phyloP scores from a whole-genome alignment of 2,329 filamentous ascomycete species.

The Colletotrichum plurivorum region DNA sequence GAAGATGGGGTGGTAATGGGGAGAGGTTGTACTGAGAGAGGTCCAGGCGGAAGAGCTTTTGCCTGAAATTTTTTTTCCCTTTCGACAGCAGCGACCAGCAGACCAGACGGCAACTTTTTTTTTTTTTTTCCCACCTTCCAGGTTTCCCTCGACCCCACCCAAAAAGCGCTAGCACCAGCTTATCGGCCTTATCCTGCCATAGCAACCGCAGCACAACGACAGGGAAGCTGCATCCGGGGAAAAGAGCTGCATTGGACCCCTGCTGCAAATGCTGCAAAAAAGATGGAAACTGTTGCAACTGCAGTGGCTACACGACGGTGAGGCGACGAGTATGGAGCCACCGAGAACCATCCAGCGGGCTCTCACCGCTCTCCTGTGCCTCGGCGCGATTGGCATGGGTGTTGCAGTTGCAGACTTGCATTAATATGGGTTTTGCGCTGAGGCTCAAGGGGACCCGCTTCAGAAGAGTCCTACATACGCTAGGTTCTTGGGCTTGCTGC shows the following conservation, averaged over 20 bases:
- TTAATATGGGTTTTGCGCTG: not conserved
- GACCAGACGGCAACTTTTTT: conserved; percentile 39
- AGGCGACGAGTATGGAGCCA: conserved; percentile 11
- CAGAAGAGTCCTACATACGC: not conserved
- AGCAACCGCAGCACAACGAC: conserved; percentile 40
- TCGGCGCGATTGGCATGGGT: conserved; percentile 9
- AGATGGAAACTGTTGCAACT: conserved; percentile 7
- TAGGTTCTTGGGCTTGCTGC: too few relatives aligned
- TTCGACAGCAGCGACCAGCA: conserved; percentile 3
- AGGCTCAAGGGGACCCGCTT: not conserved
- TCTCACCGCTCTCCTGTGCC: conserved; percentile 34
- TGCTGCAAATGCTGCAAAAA: conserved; percentile 1
- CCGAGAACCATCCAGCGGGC: conserved; percentile 25
- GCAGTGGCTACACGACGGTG: conserved; percentile 20
- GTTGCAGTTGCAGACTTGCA: not conserved
- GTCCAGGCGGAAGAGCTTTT: conserved; percentile 35
- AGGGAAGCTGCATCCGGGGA: conserved; percentile 40
- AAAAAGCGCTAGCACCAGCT: conserved; percentile 33
- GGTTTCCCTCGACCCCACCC: conserved; percentile 35
- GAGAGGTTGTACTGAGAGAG: conserved; percentile 32
- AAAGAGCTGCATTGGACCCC: conserved; percentile 37
- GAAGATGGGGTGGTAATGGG: conserved; percentile 33
- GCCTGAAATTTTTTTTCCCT: conserved; percentile 41
- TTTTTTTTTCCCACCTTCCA: conserved; percentile 15
- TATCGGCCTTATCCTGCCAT: conserved; percentile 40